Base-by-base conservation (phyloP, 179 eudicot genomes). In the Pouteria campechiana region DNA sequence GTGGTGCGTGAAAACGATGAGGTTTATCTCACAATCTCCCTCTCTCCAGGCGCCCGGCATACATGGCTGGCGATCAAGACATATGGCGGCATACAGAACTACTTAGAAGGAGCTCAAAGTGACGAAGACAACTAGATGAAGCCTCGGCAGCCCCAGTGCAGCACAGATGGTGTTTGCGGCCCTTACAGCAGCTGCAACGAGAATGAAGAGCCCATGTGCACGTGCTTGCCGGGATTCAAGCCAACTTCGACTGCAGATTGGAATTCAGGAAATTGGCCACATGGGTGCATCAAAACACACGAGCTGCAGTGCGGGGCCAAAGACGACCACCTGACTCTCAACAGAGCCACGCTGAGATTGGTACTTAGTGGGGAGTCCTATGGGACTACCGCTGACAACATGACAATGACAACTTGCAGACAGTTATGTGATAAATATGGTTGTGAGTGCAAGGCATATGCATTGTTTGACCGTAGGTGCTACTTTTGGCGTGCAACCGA, bases 211-310 rank as follows among this genome's bases (percentile, higher is more conserved):
- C 15, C 34, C 13, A 8, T 19, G 11, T 71, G 77, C 37, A 41
- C 24, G 12, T 66, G 77, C 28, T 52, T 57, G 46, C 51, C 52
- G 4, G 77, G 72, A 2, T 71, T 57, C 23, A 6, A 2, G 3
- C 69, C 65, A 20, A 15, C 7, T 10, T 3, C 0, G 17, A 36
- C 17, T 1, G 4, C 31, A 5, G 38, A 41, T 13, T 71, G 73
- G 73, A 30, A 22, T 7, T 10, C 3, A 5, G 37, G 32, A n/a
- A 30, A 44, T 19, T 42, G 47, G 50, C 16, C 72, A 5, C 49
- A 15, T 21, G 76, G 76, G 2, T 71, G 76, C 40, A 2, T 3
- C 0, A 17, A 25, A 7, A 40, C 0, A 21, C 47, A 48, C 11
- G 33, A 11, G 8, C 5, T 18, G 4, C 37, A 20, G 1, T 16